Conservation (phyloP, 495 filamentous ascomycete species). For the Tetracladium marchalianum region DNA sequence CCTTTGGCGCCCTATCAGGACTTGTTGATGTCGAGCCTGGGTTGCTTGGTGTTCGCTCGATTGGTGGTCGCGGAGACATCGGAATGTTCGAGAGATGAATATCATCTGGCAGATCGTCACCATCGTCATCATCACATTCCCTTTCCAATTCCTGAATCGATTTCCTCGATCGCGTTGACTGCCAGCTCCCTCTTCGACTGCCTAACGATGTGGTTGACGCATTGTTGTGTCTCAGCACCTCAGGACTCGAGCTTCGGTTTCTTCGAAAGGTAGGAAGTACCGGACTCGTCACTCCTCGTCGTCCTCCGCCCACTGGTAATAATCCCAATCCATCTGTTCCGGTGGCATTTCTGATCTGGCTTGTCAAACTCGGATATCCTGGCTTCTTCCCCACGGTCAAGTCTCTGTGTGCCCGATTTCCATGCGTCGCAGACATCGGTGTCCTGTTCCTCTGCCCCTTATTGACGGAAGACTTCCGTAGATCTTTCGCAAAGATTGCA, state of each 20-base stretch:
- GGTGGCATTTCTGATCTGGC: conserved; percentile 13
- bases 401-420: conserved; percentile 18
- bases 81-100: conserved; percentile 89
- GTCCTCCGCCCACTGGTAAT: conserved; percentile 18
- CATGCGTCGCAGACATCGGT: conserved; percentile 13
- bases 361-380: conserved; percentile 13
- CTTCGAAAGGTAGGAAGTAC: conserved; percentile 14
- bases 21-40: conserved; percentile 34
- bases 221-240: conserved; percentile 25
- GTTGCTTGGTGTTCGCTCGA: conserved; percentile 47
- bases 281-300: conserved; percentile 16
- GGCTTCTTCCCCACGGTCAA: conserved; percentile 21
- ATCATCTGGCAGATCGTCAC: conserved; percentile 81
- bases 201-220: conserved; percentile 26
- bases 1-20: conserved; percentile 46
- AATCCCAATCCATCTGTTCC: conserved; percentile 13
- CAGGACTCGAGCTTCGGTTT: conserved; percentile 20
- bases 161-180: conserved; percentile 56
- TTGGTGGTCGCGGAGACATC: conserved; percentile 72
- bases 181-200: conserved; percentile 58
- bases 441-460: conserved; percentile 19
- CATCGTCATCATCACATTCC: conserved; percentile 77
- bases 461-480: conserved; percentile 14
- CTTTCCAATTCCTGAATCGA: conserved; percentile 69
- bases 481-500: conserved; percentile 29